Base-by-base conservation (phyloP, 305 asterid genomes). In the Fraxinus sp. region DNA sequence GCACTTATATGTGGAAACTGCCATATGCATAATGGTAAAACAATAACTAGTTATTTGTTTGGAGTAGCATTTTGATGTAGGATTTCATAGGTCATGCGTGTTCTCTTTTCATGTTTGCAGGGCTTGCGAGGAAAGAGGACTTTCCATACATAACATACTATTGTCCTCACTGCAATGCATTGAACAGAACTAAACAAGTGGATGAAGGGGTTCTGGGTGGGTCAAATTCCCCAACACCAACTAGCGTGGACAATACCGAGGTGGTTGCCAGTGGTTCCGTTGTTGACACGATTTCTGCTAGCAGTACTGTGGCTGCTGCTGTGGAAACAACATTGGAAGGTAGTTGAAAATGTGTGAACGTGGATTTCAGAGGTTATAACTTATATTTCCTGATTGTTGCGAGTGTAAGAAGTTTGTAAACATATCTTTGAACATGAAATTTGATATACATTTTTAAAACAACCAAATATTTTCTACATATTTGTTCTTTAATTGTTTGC, bases 1-100 rank as follows among this genome's bases (percentile, higher is more conserved):
- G 98, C 97, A 28, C 97, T 94, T 79, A 92, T 95, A 78, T 95
- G 98, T 84, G 97, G 96, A 84, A 95, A 92, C 87, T 95, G 98
- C 88, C 92, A 78, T 81, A 82, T 86, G 89, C 93, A 84, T 80
- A 89, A 88, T 82, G 90, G 86, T 86, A 85, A 83, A 41, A 41
- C 68, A 57, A 57, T 57, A 18, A 57, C 28, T 57, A 3, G 70
- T 52, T 36, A 66, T 59, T 62, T 80, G 68, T 57, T 57, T 57
- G 68, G 68, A 57, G 68, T 57, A 18, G 28, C 28, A 57, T 57
- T 57, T 57, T 18, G 68, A 57, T 18, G 13, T 57, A 57, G 59
- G 71, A 43, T 57, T 79, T 36, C 4, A 32, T 9, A 57, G 26
- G 49, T 57, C 64, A 55, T 8, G 4, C 43, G 28, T 82, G 2